Conservation (phyloP, 2,329 filamentous ascomycete genomes). For the Fonsecaea nubica region DNA sequence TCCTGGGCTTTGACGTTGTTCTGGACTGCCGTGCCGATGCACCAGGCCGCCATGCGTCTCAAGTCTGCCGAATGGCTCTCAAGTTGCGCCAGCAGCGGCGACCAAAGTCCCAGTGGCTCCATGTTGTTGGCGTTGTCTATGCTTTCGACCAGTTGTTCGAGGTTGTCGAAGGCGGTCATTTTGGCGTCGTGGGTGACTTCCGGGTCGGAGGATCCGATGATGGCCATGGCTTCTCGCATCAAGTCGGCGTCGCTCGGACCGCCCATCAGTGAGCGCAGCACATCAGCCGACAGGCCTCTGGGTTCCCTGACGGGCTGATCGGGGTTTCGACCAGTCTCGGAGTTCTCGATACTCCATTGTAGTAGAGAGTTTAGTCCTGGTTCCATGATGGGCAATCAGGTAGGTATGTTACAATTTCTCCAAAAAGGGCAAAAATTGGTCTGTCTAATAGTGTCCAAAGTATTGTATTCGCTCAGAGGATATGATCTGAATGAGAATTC, state of each 20-base stretch:
- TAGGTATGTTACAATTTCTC: slow-evolving; percentile 5
- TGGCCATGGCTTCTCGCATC: slow-evolving; percentile 83
- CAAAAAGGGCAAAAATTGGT: background rate
- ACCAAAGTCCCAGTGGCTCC: slow-evolving; percentile 78
- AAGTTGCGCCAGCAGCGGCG: slow-evolving; percentile 75
- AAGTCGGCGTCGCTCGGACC: slow-evolving; percentile 88
- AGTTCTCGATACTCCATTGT: slow-evolving; percentile 77
- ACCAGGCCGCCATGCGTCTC: slow-evolving; percentile 89
- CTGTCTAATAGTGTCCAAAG: background rate
- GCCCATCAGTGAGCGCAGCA: slow-evolving; percentile 77
- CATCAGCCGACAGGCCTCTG: slow-evolving; percentile 68
- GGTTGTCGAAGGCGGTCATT: slow-evolving; percentile 88
- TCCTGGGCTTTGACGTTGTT: slow-evolving; percentile 91
- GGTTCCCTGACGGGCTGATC: slow-evolving; percentile 40
- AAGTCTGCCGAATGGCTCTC: slow-evolving; percentile 72
- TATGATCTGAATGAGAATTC: background rate
- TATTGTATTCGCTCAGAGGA: background rate
- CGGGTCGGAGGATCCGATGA: slow-evolving; percentile 68
- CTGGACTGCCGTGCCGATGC: slow-evolving; percentile 90
- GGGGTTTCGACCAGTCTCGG: slow-evolving; percentile 42
- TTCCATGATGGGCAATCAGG: slow-evolving; percentile 54
- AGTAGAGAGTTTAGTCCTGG: slow-evolving; percentile 76
- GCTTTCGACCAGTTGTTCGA: slow-evolving; percentile 88
- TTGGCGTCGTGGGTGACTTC: slow-evolving; percentile 75
- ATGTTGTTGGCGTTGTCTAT: slow-evolving; percentile 98